A percentile compares a stretch with the other conserved stretches of the same genome.
phyloP scores from a whole-genome alignment of 805 yeast species.

The Pichia exigua region DNA sequence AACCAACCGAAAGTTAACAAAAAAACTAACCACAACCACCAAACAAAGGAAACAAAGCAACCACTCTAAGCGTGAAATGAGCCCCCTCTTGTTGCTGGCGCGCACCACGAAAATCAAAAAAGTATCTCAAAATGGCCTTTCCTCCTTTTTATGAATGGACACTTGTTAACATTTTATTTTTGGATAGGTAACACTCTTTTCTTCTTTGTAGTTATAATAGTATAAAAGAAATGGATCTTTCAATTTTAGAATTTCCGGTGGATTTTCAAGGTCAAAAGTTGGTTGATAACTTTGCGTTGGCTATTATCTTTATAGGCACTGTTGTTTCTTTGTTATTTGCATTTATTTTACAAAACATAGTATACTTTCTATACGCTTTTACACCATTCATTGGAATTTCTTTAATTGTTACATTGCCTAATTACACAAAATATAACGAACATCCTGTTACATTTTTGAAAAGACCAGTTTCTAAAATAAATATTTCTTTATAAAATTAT shows the following conservation, averaged over 20 bases:
- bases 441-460: conserved; percentile 43
- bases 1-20: neutral
- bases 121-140: neutral
- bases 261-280: conserved; percentile 49
- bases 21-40: neutral
- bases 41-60: neutral
- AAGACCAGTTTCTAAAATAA: conserved; percentile 6
- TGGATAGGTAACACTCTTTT: neutral
- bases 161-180: neutral
- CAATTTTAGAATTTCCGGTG: conserved; percentile 25
- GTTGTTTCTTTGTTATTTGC: conserved; percentile 42
- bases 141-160: neutral
- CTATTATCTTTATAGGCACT: conserved; percentile 26
- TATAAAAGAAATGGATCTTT: neutral
- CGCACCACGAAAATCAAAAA: neutral
- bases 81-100: neutral
- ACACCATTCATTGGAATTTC: conserved; percentile 29
- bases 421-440: conserved; percentile 49
- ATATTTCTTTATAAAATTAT: neutral
- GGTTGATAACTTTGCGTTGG: conserved; percentile 28
- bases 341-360: conserved; percentile 37
- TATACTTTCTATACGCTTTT: conserved; percentile 32
- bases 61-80: neutral
- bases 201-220: neutral
- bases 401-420: conserved; percentile 41